Conservation (phyloP, 768 basidiomycete species). For the Auricularia auricula-judae region DNA sequence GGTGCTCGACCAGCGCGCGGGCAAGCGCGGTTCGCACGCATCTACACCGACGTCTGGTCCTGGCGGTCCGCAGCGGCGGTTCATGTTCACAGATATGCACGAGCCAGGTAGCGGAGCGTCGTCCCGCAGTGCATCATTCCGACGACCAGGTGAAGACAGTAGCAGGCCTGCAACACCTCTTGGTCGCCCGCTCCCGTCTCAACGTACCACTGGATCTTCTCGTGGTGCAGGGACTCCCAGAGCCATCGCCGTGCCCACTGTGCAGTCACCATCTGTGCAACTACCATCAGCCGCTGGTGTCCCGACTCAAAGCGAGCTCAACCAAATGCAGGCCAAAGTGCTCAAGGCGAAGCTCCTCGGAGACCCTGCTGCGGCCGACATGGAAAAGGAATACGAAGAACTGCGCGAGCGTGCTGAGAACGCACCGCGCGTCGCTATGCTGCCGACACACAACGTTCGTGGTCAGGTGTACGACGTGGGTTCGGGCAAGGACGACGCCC, state of each 20-base stretch:
- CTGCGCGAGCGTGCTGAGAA: conserved; percentile 36
- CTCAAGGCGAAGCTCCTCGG: conserved; percentile 83
- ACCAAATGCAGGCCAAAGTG: conserved; percentile 87
- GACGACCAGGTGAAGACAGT: conserved; percentile 59
- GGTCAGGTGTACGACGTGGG: conserved; percentile 91
- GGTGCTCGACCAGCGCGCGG: conserved; percentile 73
- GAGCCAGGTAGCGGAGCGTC: conserved; percentile 44
- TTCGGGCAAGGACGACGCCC: conserved; percentile 47
- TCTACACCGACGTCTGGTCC: conserved; percentile 21
- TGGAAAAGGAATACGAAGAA: conserved; percentile 80
- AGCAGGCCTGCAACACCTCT: conserved; percentile 53
- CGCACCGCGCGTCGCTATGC: conserved; percentile 59
- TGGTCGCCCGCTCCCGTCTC: conserved; percentile 19
- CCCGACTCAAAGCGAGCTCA: conserved; percentile 39
- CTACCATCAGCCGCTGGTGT: conserved; percentile 18
- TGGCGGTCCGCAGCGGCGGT: conserved; percentile 24
- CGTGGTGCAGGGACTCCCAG: not conserved
- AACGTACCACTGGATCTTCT: not conserved
- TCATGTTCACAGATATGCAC: conserved; percentile 52
- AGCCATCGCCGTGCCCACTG: not conserved
- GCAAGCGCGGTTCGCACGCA: conserved; percentile 32
- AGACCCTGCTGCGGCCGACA: conserved; percentile 56
- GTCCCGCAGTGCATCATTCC: conserved; percentile 79
- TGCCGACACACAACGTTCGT: conserved; percentile 79
- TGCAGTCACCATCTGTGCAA: conserved; percentile 5